Evolutionary conservation across 257 asterid species (phyloP).

Genomic region (Osmanthus fragrans): DNA sequence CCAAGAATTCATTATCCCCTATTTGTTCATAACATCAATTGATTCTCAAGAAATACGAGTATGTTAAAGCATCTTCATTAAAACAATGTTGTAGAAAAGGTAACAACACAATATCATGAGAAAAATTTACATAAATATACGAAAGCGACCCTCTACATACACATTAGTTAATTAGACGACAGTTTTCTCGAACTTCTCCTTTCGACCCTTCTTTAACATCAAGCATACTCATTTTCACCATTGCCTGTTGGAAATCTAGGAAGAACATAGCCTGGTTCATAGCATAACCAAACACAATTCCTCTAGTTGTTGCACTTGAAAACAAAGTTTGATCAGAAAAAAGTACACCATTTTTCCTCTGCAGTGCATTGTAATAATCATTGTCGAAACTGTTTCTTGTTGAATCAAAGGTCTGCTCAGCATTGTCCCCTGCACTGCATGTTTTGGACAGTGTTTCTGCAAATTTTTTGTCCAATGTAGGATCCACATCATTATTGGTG

Average conservation of each 20-base stretch:
- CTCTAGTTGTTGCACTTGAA: conserved; percentile 47
- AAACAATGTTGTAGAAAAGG: too few species aligned
- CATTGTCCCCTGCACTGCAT: conserved; percentile 64
- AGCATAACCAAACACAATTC: conserved; percentile 61
- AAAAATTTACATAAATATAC: too few species aligned
- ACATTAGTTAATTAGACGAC: conserved; percentile 51
- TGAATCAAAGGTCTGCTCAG: conserved; percentile 71
- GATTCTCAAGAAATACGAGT: too few species aligned
- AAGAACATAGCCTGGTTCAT: conserved; percentile 78
- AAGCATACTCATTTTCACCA: conserved; percentile 72
- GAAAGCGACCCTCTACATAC: background rate
- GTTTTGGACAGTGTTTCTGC: conserved; percentile 52
- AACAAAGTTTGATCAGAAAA: conserved; percentile 82
- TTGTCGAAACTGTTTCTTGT: conserved; percentile 63
- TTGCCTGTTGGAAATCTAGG: conserved; percentile 74
- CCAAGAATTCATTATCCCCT: too few species aligned
- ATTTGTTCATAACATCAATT: too few species aligned
- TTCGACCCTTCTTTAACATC: conserved; percentile 65
- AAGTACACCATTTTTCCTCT: conserved; percentile 61
- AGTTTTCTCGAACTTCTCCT: conserved; percentile 68
- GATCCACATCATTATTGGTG: conserved; percentile 65
- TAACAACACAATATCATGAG: too few species aligned
- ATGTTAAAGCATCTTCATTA: too few species aligned
- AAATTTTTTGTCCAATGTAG: conserved; percentile 60
- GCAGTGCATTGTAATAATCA: conserved; percentile 60